Conservation (phyloP, 1,139 yeast species). For the Yamadazyma songkhlaensis region DNA sequence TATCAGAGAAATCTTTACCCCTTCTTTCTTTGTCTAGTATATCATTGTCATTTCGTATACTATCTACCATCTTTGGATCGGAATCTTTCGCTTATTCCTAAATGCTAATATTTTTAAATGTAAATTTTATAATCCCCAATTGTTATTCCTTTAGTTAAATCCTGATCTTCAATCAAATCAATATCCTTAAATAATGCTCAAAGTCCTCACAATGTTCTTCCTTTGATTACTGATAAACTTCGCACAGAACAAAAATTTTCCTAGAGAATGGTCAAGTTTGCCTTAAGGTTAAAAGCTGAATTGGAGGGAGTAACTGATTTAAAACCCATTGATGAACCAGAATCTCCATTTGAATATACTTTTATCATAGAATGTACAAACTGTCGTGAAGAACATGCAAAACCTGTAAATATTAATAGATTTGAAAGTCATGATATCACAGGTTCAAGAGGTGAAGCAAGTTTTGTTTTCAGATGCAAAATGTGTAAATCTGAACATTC, state of each 20-base stretch:
- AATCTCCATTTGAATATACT: conserved; percentile 67
- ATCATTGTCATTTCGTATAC: conserved; percentile 6
- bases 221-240: background rate
- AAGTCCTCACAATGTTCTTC: no score
- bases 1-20: conserved; percentile 33
- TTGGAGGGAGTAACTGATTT: conserved; percentile 62
- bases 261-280: conserved; percentile 36
- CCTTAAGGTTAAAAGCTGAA: conserved; percentile 56
- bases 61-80: conserved; percentile 1
- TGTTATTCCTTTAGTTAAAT: no score
- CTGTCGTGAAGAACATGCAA: conserved; percentile 77
- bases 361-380: conserved; percentile 73
- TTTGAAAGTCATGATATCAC: conserved; percentile 59
- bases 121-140: no score
- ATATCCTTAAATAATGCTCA: no score
- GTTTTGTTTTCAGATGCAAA: conserved; percentile 76
- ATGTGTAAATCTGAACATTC: conserved; percentile 52
- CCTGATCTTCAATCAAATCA: no score
- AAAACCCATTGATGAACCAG: conserved; percentile 59
- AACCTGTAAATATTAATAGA: conserved; percentile 68
- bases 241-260: conserved; percentile 6
- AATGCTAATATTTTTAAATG: no score
- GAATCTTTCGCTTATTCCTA: no score
- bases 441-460: conserved; percentile 82
- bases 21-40: background rate